Evolutionary conservation across 2,329 filamentous ascomycete species (phyloP).

Genomic region (Colletotrichum limetticola): DNA sequence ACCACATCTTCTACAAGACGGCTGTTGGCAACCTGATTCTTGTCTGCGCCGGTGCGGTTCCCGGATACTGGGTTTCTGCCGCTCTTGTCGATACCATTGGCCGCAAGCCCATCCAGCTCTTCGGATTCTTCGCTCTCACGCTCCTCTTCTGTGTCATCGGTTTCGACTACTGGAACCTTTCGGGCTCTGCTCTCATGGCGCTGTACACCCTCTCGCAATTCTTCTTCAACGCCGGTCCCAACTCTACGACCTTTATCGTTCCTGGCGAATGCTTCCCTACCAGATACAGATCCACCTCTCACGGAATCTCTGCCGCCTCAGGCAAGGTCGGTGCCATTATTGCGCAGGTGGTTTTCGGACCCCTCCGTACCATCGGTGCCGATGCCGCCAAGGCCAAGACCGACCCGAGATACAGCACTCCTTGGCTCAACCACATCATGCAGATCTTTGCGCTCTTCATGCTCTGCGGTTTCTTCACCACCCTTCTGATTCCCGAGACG

Average conservation of each 20-base stretch:
- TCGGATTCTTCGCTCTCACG: constrained; percentile 54
- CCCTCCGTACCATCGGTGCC: constrained; percentile 51
- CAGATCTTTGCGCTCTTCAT: constrained; percentile 55
- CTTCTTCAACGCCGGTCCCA: constrained; percentile 56
- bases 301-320: constrained; percentile 69
- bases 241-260: constrained; percentile 72
- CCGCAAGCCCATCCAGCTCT: constrained; percentile 80
- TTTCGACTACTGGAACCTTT: constrained; percentile 52
- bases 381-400: constrained; percentile 54
- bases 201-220: constrained; percentile 21
- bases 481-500: constrained; percentile 56
- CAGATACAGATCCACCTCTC: constrained; percentile 69
- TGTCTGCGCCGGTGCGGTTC: constrained; percentile 81
- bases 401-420: constrained; percentile 32
- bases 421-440: constrained; percentile 36
- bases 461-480: constrained; percentile 56
- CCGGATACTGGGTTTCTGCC: constrained; percentile 85
- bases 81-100: constrained; percentile 78
- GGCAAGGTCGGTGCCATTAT: constrained; percentile 69
- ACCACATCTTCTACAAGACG: constrained; percentile 77
- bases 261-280: constrained; percentile 74
- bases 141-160: constrained; percentile 61
- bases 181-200: constrained; percentile 27
- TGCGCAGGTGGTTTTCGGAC: constrained; percentile 60
- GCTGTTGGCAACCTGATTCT: constrained; percentile 84